Evolutionary conservation across 1,139 yeast genomes (phyloP).

Genomic region (Eremothecium cymbalariae): DNA sequence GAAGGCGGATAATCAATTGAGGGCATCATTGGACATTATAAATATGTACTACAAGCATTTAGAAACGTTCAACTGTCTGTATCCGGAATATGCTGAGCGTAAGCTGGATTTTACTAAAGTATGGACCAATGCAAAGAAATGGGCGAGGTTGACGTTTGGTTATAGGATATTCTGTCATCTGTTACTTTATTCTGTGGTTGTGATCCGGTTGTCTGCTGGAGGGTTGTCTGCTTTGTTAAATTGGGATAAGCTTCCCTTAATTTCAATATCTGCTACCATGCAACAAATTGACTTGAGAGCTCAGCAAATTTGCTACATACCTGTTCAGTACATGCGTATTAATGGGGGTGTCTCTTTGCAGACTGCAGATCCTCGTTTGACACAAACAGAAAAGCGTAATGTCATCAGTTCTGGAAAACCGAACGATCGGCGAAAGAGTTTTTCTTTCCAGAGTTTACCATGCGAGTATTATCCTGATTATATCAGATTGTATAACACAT

Average conservation of each 20-base stretch:
- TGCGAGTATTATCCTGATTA: slow-evolving; percentile 53
- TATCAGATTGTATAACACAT: slow-evolving; percentile 75
- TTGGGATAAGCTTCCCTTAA: slow-evolving; percentile 30
- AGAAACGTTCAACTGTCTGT: slow-evolving; percentile 16
- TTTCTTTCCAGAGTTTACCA: slow-evolving; percentile 2
- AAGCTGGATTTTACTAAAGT: slow-evolving; percentile 1
- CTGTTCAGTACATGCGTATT: slow-evolving; percentile 65
- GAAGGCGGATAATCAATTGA: slow-evolving; percentile 12
- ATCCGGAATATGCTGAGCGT: slow-evolving; percentile 12
- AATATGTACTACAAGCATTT: slow-evolving; percentile 23
- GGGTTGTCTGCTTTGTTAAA: slow-evolving; percentile 35
- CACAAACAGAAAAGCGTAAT: not conserved
- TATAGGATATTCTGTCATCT: slow-evolving; percentile 6
- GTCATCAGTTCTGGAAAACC: not conserved
- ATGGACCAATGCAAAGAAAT: not conserved
- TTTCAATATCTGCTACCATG: slow-evolving; percentile 52
- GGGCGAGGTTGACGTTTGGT: not conserved
- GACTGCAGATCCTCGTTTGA: slow-evolving; percentile 32
- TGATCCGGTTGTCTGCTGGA: slow-evolving; percentile 32
- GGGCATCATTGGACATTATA: slow-evolving; percentile 22
- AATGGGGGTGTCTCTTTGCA: slow-evolving; percentile 30
- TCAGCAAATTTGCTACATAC: slow-evolving; percentile 72
- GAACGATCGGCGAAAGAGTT: slow-evolving; percentile 5
- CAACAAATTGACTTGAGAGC: slow-evolving; percentile 74
- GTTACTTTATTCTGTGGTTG: slow-evolving; percentile 17